phyloP scores from a whole-genome alignment of 2,329 filamentous ascomycete species.

The Sporothrix schenckii region DNA sequence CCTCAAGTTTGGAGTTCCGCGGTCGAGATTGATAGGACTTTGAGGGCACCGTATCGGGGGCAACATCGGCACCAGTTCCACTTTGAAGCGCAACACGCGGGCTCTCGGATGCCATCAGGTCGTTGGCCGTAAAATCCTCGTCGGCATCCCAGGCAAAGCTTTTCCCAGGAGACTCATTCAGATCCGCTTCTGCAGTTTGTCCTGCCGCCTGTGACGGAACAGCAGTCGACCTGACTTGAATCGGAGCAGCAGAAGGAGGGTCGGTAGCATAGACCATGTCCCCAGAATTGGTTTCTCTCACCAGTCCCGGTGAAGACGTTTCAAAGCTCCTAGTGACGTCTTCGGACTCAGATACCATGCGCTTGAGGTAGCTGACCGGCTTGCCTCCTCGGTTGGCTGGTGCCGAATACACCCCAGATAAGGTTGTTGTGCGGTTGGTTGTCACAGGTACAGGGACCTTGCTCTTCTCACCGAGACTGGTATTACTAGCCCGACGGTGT shows the following conservation, averaged over 20 bases:
- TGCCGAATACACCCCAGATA: not conserved
- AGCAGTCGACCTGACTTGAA: not conserved
- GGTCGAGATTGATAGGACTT: constrained; percentile 37
- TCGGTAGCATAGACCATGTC: not conserved
- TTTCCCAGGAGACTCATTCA: constrained; percentile 50
- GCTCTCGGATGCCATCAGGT: constrained; percentile 59
- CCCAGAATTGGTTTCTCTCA: not conserved
- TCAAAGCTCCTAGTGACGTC: not conserved
- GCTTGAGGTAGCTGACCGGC: constrained; percentile 29
- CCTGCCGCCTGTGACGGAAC: not conserved
- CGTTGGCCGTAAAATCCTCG: constrained; percentile 60
- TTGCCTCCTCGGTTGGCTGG: constrained; percentile 10
- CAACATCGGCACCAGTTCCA: constrained; percentile 31
- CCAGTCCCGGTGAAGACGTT: not conserved
- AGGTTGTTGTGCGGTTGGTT: constrained; percentile 21
- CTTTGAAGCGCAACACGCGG: constrained; percentile 49
- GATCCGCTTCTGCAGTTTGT: not conserved
- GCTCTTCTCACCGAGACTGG: constrained; percentile 40
- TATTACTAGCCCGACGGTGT: constrained; percentile 44
- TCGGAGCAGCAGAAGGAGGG: not conserved
- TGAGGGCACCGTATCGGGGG: not conserved
- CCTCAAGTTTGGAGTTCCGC: constrained; percentile 51
- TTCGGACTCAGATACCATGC: constrained; percentile 29
- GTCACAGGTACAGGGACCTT: constrained; percentile 26
- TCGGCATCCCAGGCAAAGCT: constrained; percentile 61